Base-by-base conservation (phyloP, 345 rosid species). In the Atalantia buxifolia region DNA sequence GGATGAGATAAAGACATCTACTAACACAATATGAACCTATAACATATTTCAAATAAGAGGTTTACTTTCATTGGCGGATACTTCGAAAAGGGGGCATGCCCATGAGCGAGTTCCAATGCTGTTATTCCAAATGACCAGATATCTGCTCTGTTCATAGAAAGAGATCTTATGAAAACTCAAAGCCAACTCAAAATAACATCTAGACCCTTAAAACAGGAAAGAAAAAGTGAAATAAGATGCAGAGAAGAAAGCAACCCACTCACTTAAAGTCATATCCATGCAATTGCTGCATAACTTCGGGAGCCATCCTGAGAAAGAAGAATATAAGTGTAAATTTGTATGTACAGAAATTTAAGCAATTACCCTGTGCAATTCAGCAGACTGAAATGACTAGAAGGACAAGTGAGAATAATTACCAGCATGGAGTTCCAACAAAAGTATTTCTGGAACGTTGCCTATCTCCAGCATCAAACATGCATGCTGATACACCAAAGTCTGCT, bases 211-310 rank as follows among this genome's bases (percentile, higher is more conserved):
- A 62, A 57, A 75, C 57, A 40, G 60, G 21, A 53, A 65, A 36
- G 12, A 21, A 69, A 71, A 62, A 57, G 18, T 1, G 50, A 76
- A 31, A 4, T 61, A 33, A 73, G 10, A 77, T n/a, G 69, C 77
- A 55, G 22, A 22, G 66, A 80, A 38, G 62, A 73, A 77, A 63
- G 74, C 56, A 76, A 78, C 61, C 78, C 53, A 86, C 97, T 89
- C 85, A 96, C 99, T 96, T 96, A 80, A 96, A 96, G 88, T 96
- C 99, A 89, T 96, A 96, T 80, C 99, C 99, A 85, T 96, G 99
- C 85, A 94, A 78, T 78, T 96, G 99, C 81, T 96, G 99, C 99
- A 96, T 96, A 68, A 96, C 99, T 89, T 94, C 99, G 80, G 99
- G 99, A 82, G 99, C 99, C 99, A 96, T 94, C 99, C 99, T 96